These are phyloP conservation scores for Hymenoscyphus fructigenus DNA, from an alignment of 2,329 filamentous ascomycete genomes.

Conservation along the genomic window DNA sequence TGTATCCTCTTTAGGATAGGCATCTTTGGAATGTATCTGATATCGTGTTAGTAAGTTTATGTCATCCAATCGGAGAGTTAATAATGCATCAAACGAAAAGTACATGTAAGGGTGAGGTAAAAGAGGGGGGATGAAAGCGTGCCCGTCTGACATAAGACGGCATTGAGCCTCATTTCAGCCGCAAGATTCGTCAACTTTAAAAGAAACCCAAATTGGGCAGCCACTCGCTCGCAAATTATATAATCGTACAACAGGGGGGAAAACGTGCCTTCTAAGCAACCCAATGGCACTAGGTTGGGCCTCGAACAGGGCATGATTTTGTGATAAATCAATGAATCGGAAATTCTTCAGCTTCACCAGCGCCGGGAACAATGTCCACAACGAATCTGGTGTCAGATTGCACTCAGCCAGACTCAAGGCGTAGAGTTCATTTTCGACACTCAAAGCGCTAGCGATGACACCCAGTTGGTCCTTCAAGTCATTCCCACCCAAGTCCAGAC, in stretches of 20 bases:
- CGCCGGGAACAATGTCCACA: constrained; percentile 74
- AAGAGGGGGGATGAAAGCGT: neutral
- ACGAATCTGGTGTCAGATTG: constrained; percentile 69
- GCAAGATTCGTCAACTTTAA: constrained; percentile 5
- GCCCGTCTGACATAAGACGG: constrained; percentile 14
- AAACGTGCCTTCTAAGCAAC: constrained; percentile 67
- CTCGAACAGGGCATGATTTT: constrained; percentile 80
- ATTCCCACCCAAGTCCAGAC: constrained; percentile 86
- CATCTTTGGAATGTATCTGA: constrained; percentile 75
- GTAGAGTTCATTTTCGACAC: constrained; percentile 61
- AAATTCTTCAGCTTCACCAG: constrained; percentile 70
- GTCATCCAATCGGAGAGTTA: constrained; percentile 6
- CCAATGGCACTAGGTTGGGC: constrained; percentile 70
- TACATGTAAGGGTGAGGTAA: constrained; percentile 7
- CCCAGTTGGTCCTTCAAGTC: constrained; percentile 60
- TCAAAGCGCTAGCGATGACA: constrained; percentile 51
- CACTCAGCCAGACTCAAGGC: constrained; percentile 86
- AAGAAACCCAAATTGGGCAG: constrained; percentile 7
- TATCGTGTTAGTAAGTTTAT: constrained; percentile 23
- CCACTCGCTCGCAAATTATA: constrained; percentile 4
- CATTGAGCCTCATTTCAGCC: constrained; percentile 12
- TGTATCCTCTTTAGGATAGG: constrained; percentile 78
- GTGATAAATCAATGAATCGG: constrained; percentile 87
- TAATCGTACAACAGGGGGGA: neutral
- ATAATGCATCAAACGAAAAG: neutral